These are phyloP conservation scores for Saksenaea vasiformis DNA, from an alignment of 371 early-diverging fungal genomes.

Conservation along the genomic window DNA sequence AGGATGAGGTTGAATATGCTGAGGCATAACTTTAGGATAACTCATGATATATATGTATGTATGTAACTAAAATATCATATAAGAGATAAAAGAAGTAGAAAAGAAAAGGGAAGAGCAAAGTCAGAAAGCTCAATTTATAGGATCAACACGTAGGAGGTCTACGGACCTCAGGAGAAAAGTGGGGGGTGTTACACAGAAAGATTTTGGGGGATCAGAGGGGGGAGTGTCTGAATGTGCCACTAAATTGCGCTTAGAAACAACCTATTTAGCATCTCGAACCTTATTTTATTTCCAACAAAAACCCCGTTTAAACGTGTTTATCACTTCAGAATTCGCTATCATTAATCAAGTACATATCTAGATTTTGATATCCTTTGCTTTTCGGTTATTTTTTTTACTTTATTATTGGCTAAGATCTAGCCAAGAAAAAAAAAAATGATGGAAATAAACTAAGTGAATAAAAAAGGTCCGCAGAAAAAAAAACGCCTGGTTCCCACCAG, in stretches of 20 bases:
- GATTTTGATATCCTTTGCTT: not conserved
- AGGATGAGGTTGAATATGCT: slow-evolving; percentile 1
- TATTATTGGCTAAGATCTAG: not conserved
- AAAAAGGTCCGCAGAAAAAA: not conserved
- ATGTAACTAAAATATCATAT: not conserved
- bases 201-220: not conserved
- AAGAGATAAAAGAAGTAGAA: slow-evolving; percentile 1
- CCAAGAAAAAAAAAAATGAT: not conserved
- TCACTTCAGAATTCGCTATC: not conserved
- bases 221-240: not conserved
- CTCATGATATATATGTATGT: not conserved
- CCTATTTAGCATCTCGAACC: not conserved
- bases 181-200: not conserved
- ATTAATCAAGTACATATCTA: not conserved
- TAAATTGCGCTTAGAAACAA: not conserved
- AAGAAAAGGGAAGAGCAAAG: not conserved
- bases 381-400: not conserved
- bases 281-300: not conserved
- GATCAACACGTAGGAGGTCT: not conserved
- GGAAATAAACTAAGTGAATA: too few relatives aligned
- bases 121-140: not conserved
- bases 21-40: slow-evolving; percentile 1
- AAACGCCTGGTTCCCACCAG: not conserved
- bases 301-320: slow-evolving; percentile 4
- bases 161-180: not conserved